phyloP scores from a whole-genome alignment of 2,329 filamentous ascomycete genomes.

The Venturia carpophila region DNA sequence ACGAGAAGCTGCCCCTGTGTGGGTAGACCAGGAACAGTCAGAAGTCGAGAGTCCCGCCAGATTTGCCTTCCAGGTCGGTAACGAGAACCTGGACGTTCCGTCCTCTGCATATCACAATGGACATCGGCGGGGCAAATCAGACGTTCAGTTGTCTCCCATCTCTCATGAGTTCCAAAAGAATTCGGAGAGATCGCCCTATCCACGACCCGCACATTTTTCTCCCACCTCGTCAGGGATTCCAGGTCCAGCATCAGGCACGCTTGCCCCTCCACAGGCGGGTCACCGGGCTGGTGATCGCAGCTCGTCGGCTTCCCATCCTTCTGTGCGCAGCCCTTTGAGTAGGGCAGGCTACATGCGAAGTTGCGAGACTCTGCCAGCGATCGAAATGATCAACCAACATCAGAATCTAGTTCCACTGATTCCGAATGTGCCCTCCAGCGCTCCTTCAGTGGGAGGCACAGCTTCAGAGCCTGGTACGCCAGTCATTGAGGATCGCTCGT shows the following conservation, averaged over 20 bases:
- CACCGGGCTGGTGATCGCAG: not conserved
- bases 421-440: not conserved
- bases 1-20: not conserved
- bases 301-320: not conserved
- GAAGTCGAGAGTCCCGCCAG: not conserved
- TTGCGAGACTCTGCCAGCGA: not conserved
- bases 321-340: not conserved
- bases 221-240: not conserved
- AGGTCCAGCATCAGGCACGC: not conserved
- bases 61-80: not conserved
- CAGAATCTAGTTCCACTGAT: not conserved
- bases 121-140: conserved; percentile 6
- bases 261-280: not conserved
- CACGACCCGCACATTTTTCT: not conserved
- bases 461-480: not conserved
- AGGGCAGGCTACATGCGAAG: conserved; percentile 3
- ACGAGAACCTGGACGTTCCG: not conserved
- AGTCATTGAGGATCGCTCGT: not conserved
- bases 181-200: not conserved
- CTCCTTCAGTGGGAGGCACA: not conserved
- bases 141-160: not conserved
- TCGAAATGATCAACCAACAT: conserved; percentile 4
- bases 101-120: conserved; percentile 8
- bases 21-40: not conserved
- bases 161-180: not conserved